Evolutionary conservation across 2,329 filamentous ascomycete species (phyloP).

Genomic region (Botrytis deweyae): DNA sequence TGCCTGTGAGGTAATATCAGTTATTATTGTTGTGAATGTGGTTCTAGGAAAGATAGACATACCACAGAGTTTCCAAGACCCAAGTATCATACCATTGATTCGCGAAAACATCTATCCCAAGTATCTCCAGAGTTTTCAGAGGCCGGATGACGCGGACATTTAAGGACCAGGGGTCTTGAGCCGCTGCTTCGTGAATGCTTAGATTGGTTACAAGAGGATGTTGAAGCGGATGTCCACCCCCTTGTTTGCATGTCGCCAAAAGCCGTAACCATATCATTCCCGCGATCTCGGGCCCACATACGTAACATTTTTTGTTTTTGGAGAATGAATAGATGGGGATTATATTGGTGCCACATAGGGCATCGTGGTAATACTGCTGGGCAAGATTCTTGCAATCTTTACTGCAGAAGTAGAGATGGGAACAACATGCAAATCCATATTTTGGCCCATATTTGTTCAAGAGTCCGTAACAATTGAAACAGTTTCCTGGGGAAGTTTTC

Average conservation of each 20-base stretch:
- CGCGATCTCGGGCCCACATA: not conserved
- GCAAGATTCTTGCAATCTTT: slow-evolving; percentile 11
- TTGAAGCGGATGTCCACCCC: not conserved
- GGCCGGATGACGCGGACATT: not conserved
- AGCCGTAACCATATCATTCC: not conserved
- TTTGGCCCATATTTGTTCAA: not conserved
- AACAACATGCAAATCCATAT: slow-evolving; percentile 14
- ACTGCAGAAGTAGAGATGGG: slow-evolving; percentile 14
- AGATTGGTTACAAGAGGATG: not conserved
- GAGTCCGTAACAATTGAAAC: not conserved
- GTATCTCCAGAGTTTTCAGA: not conserved
- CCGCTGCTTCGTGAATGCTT: not conserved
- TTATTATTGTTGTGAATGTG: not conserved
- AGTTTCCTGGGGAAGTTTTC: not conserved
- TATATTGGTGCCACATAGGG: slow-evolving; percentile 14
- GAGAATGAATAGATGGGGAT: not conserved
- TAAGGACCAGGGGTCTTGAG: not conserved
- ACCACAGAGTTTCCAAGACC: slow-evolving; percentile 3
- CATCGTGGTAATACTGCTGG: slow-evolving; percentile 5
- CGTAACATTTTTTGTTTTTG: too few relatives aligned
- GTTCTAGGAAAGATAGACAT: not conserved
- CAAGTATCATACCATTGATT: not conserved
- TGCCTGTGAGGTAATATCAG: not conserved
- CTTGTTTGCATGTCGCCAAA: not conserved
- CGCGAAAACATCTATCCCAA: not conserved